A percentile compares a stretch with the other conserved stretches of the same genome.
phyloP scores from a whole-genome alignment of 345 rosid genomes.

The Melaleuca alternifolia region DNA sequence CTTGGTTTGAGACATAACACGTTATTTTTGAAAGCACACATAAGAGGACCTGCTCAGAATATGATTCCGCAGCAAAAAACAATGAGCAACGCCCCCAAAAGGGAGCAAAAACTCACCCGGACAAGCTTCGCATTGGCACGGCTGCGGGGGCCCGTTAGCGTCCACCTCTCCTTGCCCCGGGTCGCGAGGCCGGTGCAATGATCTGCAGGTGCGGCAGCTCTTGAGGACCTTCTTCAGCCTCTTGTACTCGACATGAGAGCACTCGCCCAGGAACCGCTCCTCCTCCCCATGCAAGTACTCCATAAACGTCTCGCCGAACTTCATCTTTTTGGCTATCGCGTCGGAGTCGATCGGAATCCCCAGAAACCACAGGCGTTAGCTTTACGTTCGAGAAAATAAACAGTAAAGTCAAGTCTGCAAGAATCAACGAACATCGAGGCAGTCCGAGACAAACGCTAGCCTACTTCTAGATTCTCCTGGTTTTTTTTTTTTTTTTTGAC shows the following conservation, averaged over 20 bases:
- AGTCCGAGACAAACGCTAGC: neutral
- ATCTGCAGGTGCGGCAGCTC: conserved; percentile 49
- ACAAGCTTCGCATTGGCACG: conserved; percentile 48
- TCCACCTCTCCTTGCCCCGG: conserved; percentile 10
- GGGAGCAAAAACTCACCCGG: conserved; percentile 25
- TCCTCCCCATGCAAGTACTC: conserved; percentile 72
- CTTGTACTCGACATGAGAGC: conserved; percentile 77
- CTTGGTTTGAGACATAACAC: too few species aligned
- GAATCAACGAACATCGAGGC: neutral
- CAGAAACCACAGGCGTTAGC: neutral
- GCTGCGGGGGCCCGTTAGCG: neutral
- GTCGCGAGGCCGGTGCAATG: conserved; percentile 8
- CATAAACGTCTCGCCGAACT: conserved; percentile 78
- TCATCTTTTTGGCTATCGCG: conserved; percentile 28
- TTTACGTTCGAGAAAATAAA: neutral
- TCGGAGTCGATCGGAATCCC: neutral
- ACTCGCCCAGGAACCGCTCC: conserved; percentile 42
- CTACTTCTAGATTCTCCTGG: neutral
- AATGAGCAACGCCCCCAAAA: neutral
- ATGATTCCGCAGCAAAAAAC: neutral
- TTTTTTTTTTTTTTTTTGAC: too few species aligned
- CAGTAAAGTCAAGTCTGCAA: neutral
- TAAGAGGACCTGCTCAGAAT: neutral
- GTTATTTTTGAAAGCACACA: neutral
- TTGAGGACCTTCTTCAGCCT: conserved; percentile 76